phyloP scores from a whole-genome alignment of 192 early-diverging fungal genomes.

The Backusella mclennaniae region DNA sequence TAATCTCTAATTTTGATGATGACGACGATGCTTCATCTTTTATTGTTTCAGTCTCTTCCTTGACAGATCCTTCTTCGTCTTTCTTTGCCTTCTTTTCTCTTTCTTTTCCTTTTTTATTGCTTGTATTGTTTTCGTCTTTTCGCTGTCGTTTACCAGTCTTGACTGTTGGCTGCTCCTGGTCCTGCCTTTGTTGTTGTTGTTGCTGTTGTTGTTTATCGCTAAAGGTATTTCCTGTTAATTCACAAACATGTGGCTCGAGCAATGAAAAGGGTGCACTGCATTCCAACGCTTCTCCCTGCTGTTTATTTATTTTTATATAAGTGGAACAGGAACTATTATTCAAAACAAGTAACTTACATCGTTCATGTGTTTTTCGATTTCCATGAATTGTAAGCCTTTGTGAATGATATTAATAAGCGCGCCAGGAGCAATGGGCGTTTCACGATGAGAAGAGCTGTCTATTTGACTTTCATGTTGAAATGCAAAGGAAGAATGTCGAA shows the following conservation, averaged over 20 bases:
- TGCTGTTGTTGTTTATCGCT: constrained; percentile 27
- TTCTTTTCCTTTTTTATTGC: constrained; percentile 43
- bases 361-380: constrained; percentile 86
- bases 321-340: neutral
- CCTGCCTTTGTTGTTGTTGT: constrained; percentile 11
- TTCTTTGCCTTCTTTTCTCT: constrained; percentile 47
- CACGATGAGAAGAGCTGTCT: constrained; percentile 54
- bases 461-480: constrained; percentile 87
- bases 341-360: constrained; percentile 44
- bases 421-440: constrained; percentile 75
- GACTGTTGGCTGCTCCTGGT: constrained; percentile 22
- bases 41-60: constrained; percentile 2
- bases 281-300: constrained; percentile 78
- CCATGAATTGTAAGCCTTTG: constrained; percentile 89
- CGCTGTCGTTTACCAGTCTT: constrained; percentile 35
- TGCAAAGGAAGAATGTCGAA: constrained; percentile 80
- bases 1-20: constrained; percentile 29
- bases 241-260: constrained; percentile 65
- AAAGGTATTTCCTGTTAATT: constrained; percentile 36
- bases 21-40: neutral
- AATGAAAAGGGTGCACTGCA: constrained; percentile 73
- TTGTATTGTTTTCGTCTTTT: constrained; percentile 41
- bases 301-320: constrained; percentile 12
- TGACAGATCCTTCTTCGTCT: constrained; percentile 17
- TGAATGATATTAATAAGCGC: constrained; percentile 83